Percentiles rank a stretch among this genome's conserved stretches.
phyloP scores from a whole-genome alignment of 495 filamentous ascomycete species.

The Talaromyces adpressus region DNA sequence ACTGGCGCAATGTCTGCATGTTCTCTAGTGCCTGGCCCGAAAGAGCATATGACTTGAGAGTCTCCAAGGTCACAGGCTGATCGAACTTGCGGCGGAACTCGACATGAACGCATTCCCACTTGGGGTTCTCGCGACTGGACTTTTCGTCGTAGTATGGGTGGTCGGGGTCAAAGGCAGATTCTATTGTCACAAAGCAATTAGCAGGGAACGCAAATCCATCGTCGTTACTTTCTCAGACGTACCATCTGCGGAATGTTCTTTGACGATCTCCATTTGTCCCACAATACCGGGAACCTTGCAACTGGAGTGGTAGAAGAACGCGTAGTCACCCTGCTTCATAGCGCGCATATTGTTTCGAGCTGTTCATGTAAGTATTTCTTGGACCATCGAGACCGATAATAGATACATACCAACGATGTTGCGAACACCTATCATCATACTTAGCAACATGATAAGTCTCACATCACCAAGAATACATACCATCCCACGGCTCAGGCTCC shows the following conservation, averaged over 20 bases:
- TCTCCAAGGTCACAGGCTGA: constrained; percentile 62
- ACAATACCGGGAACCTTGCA: constrained; percentile 86
- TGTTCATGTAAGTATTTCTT: constrained; percentile 14
- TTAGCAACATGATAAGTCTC: constrained; percentile 15
- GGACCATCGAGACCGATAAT: neutral
- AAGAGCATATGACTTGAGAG: constrained; percentile 57
- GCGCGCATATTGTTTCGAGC: constrained; percentile 81
- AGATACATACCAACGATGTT: constrained; percentile 43
- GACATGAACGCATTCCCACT: constrained; percentile 87
- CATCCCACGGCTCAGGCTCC: constrained; percentile 84
- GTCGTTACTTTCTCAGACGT: constrained; percentile 19
- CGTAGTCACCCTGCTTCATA: constrained; percentile 87
- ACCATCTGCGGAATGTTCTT: constrained; percentile 75
- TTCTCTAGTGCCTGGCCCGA: constrained; percentile 60
- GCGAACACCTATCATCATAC: constrained; percentile 40
- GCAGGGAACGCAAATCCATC: neutral
- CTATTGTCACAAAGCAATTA: constrained; percentile 29
- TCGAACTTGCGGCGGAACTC: constrained; percentile 73
- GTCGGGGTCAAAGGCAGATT: constrained; percentile 69
- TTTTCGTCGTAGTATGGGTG: constrained; percentile 81
- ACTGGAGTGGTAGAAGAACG: constrained; percentile 98
- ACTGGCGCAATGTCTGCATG: constrained; percentile 77
- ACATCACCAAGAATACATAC: constrained; percentile 27
- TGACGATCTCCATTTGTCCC: constrained; percentile 88
- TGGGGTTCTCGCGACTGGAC: constrained; percentile 63